Base-by-base conservation (phyloP, 163 green algal species). In the Scenedesmus sp. region DNA sequence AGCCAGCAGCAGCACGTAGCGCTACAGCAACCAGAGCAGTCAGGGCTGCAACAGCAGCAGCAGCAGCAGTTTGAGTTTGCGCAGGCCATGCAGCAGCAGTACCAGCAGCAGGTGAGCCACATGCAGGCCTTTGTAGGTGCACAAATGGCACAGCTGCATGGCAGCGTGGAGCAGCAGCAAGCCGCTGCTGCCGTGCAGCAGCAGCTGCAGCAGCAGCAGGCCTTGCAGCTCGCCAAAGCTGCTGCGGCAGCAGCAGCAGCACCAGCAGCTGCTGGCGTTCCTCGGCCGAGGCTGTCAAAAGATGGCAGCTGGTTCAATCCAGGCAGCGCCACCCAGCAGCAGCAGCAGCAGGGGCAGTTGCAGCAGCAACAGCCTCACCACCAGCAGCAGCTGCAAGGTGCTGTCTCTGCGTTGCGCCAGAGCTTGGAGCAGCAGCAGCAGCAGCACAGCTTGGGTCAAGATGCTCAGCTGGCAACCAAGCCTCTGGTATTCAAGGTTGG, bases 41-140 rank as follows among this genome's bases (percentile, higher is more conserved):
- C 15, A 46, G 34, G 20, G 86, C 86, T 70, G 23, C 26, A 88
- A 54, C 67, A 70, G 15, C 57, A 85, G 16, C 82, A 84, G 18
- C 89, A 76, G 89, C 66, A 77, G 62, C 60, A 86, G 54, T 86
- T 91, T 90, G 86, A 90, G 87, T 85, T 91, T 52, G 54, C 46
- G 23, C 89, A 74, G n/a, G 52, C 20, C 55, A 12, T 54, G 20
- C 90, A 81, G 16, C 66, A 87, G 84, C 60, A 34, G 81, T 60
- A 86, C 10, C 83, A 88, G 79, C 88, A 88, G 79, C 73, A 76
- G 54, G 26, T 81, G 4, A 52, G 16, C 16, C 88, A 23, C 23
- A 26, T 52, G 82, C 79, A 83, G 73, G 62, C 62, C 1, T 13
- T 54, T 13, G 34, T 92, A 10, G 88, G 54, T 8, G 79, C 79